Conservation (phyloP, 2,329 filamentous ascomycete species). For the Cladorrhinum sp. region DNA sequence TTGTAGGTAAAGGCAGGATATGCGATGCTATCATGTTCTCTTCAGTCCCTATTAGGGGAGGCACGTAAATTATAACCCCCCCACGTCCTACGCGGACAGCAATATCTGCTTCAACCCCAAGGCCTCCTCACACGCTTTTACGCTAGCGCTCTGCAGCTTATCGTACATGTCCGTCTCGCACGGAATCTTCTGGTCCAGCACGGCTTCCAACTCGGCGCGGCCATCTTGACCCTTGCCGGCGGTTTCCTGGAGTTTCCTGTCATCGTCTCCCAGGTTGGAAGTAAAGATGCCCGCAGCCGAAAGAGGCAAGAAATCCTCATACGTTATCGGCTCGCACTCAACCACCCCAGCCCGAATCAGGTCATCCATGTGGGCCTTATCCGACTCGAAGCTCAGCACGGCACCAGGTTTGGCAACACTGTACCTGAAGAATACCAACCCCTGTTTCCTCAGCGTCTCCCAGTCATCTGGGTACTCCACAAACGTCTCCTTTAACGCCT, state of each 20-base stretch:
- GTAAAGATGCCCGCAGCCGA: conserved; percentile 47
- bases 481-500: conserved; percentile 32
- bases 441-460: conserved; percentile 34
- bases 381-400: neutral
- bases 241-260: conserved; percentile 4
- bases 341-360: conserved; percentile 33
- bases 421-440: conserved; percentile 42
- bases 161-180: conserved; percentile 13
- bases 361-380: conserved; percentile 24
- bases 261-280: conserved; percentile 20
- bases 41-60: too few species aligned
- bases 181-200: conserved; percentile 7
- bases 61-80: too few species aligned
- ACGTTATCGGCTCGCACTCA: conserved; percentile 43
- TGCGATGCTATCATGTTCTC: too few species aligned
- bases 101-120: conserved; percentile 8
- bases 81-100: neutral
- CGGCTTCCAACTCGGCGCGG: conserved; percentile 4
- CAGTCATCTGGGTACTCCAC: conserved; percentile 41
- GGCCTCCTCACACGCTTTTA: conserved; percentile 4
- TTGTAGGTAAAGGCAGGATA: too few species aligned
- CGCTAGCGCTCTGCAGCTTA: conserved; percentile 7
- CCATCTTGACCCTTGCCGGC: neutral
- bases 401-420: conserved; percentile 21
- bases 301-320: conserved; percentile 53